Base-by-base conservation (phyloP, 1,284 basidiomycete genomes). In the Pseudozyma flocculosa region DNA sequence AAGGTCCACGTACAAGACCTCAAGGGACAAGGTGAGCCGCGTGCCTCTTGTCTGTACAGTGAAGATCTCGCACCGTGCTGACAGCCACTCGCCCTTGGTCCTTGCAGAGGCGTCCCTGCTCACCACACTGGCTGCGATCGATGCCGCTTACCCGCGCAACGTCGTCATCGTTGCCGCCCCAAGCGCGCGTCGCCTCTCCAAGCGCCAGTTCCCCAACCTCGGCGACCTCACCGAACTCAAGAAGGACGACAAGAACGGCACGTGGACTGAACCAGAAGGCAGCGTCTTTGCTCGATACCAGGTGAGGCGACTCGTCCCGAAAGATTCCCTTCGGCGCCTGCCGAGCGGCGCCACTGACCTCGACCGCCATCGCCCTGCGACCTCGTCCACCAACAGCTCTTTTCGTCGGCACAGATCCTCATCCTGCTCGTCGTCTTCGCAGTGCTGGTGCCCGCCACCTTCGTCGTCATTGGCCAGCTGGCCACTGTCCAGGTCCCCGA, bases 261-360 rank as follows among this genome's bases (percentile, higher is more conserved):
- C 52, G 39, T 66, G 63, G 63, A 55, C 49, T 22, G 58, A 66
- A 36, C 63, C 59, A 2, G 45, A 47, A 19, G 63, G 63, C 18
- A 58, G 63, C 21, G 26, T 66, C 44, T 66, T 66, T 53, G 55
- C 54, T 24, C 48, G 41, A 29, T 66, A 66, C 43, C 62, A 64
- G 56, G 61, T 63, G 47, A 15, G 55, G 45, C 8, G 21, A 29
- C 11, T 11, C 26, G 11, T 29, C 7, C 26, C 11, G 26, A 29
- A 5, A 29, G n/a, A n/a, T n/a, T n/a, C n/a, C n/a, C n/a, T n/a
- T n/a, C n/a, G n/a, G n/a, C n/a, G n/a, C n/a, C n/a, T n/a, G n/a
- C n/a, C n/a, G n/a, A n/a, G n/a, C n/a, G n/a, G n/a, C n/a, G n/a
- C n/a, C n/a, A n/a, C n/a, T n/a, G n/a, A n/a, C n/a, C n/a, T n/a